Base-by-base conservation (phyloP, 306 rosid genomes). In the Glycine soja region DNA sequence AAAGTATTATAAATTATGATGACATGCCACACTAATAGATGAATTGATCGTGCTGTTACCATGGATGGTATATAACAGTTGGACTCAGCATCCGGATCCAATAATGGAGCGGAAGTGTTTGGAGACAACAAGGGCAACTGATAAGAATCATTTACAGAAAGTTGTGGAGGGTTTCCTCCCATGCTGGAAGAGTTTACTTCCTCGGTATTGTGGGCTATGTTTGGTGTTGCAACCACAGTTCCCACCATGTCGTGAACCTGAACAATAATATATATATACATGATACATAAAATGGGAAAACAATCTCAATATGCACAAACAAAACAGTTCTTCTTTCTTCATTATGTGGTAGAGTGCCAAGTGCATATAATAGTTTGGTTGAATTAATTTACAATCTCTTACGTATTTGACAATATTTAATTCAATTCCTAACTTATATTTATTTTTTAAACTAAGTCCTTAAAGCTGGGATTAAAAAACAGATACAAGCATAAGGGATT, bases 11-110 rank as follows among this genome's bases (percentile, higher is more conserved):
- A 4, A 72, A 53, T 24, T 59, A 75, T 45, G 16, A 74, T 43
- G 18, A 74, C 10, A 18, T 10, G 24, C 12, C 50, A 72, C 9
- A 10, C 3, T 8, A 58, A 10, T 36, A 3, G 0, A 52, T 34
- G 8, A 53, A 34, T 5, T 16, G 34, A 62, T 48, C 7, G 15
- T 48, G 64, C 43, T 43, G 3, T 75, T 77, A 77, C 81, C 81
- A 47, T 54, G 24, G 50, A 19, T 40, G 78, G 32, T 16, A 48
- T 1, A 7, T 3, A 59, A 48, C 4, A 24, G 72, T 2, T 7
- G 0, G 53, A 15, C 0, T 16, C 65, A 8, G 51, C 65, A 8
- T 51, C 7, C 51, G 3, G 74, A 52, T 66, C 46, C 5, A 36
- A 8, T 12, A 16, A 34, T 11, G 81, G 81, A 34, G 38, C 13